phyloP scores from a whole-genome alignment of 1,284 basidiomycete genomes.

The Microbotryum lychnidis-dioicae region DNA sequence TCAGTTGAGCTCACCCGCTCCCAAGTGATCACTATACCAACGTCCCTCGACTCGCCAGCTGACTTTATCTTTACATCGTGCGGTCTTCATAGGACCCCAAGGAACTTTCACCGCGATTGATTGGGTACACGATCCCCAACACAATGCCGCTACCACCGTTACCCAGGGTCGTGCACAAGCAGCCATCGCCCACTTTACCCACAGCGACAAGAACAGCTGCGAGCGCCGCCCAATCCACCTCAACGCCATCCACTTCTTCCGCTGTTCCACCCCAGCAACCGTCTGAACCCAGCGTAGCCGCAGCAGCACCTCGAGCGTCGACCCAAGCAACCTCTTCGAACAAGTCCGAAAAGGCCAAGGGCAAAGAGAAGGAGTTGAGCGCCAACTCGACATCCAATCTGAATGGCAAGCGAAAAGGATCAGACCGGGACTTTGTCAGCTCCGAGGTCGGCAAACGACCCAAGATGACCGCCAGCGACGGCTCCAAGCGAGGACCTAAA shows the following conservation, averaged over 20 bases:
- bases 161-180: constrained; percentile 16
- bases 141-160: constrained; percentile 31
- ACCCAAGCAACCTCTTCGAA: not conserved
- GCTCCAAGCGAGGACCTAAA: not conserved
- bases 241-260: not conserved
- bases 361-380: constrained; percentile 1
- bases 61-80: not conserved
- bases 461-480: not conserved
- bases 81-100: constrained; percentile 4
- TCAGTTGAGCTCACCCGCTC: constrained; percentile 5
- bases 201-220: not conserved
- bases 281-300: not conserved
- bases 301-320: no score
- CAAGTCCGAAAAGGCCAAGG: constrained; percentile 4
- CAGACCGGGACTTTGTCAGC: constrained; percentile 1
- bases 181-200: constrained; percentile 14
- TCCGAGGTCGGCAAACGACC: constrained; percentile 5
- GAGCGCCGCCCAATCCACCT: not conserved
- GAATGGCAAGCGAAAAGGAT: constrained; percentile 6
- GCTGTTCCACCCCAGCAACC: not conserved
- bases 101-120: constrained; percentile 15
- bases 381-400: no score
- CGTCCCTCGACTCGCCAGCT: not conserved
- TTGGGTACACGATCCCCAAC: constrained; percentile 31
- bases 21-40: not conserved